Percentiles rank a stretch among this genome's conserved stretches.
These are phyloP conservation scores for Silene latifolia DNA, from an alignment of 148 eudicot genomes.

Conservation along the genomic window DNA sequence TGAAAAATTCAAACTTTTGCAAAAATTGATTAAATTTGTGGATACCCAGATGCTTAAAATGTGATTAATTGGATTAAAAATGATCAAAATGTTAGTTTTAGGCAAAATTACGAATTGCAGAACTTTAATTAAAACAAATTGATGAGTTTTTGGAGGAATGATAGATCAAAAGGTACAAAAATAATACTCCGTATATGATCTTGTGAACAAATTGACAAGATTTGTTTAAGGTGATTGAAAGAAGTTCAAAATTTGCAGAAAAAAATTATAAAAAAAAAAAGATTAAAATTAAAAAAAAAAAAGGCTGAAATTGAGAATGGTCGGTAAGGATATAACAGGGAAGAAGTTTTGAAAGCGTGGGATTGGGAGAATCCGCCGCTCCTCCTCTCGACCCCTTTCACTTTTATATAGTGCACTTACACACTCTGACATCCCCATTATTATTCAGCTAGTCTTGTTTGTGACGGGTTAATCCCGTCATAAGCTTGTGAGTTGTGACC, in stretches of 20 bases:
- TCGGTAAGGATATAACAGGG: not conserved
- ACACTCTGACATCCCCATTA: too few relatives aligned
- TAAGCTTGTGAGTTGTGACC: too few relatives aligned
- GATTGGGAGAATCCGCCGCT: conserved; percentile 15
- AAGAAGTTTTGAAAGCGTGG: too few relatives aligned
- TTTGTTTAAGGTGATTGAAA: not conserved
- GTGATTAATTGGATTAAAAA: not conserved
- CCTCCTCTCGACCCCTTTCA: conserved; percentile 3
- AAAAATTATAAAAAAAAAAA: not conserved
- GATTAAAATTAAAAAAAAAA: too few relatives aligned
- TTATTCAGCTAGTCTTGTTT: too few relatives aligned
- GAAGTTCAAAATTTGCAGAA: not conserved
- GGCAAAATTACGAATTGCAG: not conserved
- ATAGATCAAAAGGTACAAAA: conserved; percentile 10
- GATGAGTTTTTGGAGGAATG: not conserved
- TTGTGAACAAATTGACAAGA: not conserved
- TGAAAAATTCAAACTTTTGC: not conserved
- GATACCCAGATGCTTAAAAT: not conserved
- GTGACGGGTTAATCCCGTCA: too few relatives aligned
- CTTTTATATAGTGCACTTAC: too few relatives aligned
- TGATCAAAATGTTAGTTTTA: not conserved
- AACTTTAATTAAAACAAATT: not conserved
- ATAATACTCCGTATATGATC: not conserved
- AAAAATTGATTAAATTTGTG: not conserved
- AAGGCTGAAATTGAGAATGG: not conserved